These are phyloP conservation scores for Thalassiosira livingstoniorum DNA, from an alignment of 352 stramenopile genomes.

Conservation along the genomic window DNA sequence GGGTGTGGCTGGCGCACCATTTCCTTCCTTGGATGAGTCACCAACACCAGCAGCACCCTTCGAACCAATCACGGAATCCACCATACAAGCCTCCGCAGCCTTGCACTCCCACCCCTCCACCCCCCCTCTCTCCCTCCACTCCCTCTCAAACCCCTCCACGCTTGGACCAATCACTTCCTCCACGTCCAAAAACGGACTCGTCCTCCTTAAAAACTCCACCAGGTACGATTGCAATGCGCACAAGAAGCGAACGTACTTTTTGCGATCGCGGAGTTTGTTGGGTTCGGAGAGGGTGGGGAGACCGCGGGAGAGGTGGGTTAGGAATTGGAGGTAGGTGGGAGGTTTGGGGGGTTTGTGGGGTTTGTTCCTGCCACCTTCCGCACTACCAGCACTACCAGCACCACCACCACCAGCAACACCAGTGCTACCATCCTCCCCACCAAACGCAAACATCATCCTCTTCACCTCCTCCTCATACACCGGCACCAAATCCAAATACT, in stretches of 20 bases:
- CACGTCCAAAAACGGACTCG: slow-evolving; percentile 84
- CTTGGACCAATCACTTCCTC: slow-evolving; percentile 69
- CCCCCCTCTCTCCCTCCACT: slow-evolving; percentile 73
- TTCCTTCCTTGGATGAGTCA: slow-evolving; percentile 5
- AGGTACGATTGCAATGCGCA: slow-evolving; percentile 83
- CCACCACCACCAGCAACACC: slow-evolving; percentile 6
- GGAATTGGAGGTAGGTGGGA: slow-evolving; percentile 69
- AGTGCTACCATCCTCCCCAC: slow-evolving; percentile 27
- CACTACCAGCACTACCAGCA: slow-evolving; percentile 23
- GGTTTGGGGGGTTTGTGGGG: slow-evolving; percentile 17
- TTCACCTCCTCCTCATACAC: slow-evolving; percentile 68
- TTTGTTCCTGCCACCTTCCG: slow-evolving; percentile 16
- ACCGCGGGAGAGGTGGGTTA: slow-evolving; percentile 62
- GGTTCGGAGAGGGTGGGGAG: slow-evolving; percentile 59
- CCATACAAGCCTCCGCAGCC: slow-evolving; percentile 67
- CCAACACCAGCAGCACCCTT: not conserved
- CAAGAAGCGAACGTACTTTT: slow-evolving; percentile 85
- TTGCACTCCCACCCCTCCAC: slow-evolving; percentile 70
- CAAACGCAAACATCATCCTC: slow-evolving; percentile 53
- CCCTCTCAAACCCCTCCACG: slow-evolving; percentile 75
- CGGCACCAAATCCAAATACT: slow-evolving; percentile 85
- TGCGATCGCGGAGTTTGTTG: slow-evolving; percentile 72
- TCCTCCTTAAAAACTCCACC: slow-evolving; percentile 81
- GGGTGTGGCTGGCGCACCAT: slow-evolving; percentile 14
- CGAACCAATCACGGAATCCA: slow-evolving; percentile 11